Conservation (phyloP, 345 rosid genomes). For the Sonneratia alba region DNA sequence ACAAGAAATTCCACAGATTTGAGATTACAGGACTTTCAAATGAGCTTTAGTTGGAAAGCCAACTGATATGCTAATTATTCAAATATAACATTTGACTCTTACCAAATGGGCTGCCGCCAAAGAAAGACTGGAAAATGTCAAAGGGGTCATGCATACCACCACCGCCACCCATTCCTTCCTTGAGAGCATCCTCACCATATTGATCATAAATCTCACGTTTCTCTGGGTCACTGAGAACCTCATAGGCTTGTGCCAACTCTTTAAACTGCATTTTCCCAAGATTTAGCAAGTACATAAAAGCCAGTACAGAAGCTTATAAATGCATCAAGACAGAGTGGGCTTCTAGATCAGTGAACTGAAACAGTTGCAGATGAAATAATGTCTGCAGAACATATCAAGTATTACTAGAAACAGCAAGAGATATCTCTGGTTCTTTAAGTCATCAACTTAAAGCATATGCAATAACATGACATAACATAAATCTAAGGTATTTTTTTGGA, state of each 20-base stretch:
- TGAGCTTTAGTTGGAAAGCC: not conserved
- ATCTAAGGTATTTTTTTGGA: not conserved
- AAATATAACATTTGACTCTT: not conserved
- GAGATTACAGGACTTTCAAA: too few species aligned
- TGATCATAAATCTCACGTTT: constrained; percentile 73
- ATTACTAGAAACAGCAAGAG: not conserved
- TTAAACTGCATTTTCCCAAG: constrained; percentile 36
- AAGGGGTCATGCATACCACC: constrained; percentile 63
- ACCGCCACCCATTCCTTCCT: constrained; percentile 85
- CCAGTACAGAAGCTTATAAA: not conserved
- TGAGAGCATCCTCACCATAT: constrained; percentile 78
- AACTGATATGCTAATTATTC: not conserved
- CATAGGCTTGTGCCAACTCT: constrained; percentile 76
- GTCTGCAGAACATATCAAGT: not conserved
- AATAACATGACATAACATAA: not conserved
- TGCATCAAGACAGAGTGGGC: too few species aligned
- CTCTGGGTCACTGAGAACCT: constrained; percentile 69
- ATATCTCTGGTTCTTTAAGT: not conserved
- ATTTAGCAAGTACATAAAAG: not conserved
- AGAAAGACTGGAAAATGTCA: constrained; percentile 69
- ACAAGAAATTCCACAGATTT: too few species aligned
- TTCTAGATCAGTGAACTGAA: not conserved
- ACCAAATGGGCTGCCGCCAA: constrained; percentile 71
- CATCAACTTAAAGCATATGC: not conserved
- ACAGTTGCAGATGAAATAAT: not conserved